Base-by-base conservation (phyloP, 352 stramenopile species). In the Pythium phragmitis region DNA sequence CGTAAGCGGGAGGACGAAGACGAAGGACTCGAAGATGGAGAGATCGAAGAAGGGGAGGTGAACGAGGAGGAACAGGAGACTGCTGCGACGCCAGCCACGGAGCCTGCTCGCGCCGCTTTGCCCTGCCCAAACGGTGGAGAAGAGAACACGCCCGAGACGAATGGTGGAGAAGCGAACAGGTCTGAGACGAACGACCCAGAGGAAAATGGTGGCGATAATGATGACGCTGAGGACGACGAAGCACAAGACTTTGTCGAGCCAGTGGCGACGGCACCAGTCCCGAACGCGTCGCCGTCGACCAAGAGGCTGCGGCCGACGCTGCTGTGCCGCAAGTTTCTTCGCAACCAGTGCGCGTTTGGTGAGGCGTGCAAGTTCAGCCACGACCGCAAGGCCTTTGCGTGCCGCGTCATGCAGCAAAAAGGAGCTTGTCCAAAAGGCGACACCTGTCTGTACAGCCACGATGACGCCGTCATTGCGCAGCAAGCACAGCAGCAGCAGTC, bases 301-400 rank as follows among this genome's bases (percentile, higher is more conserved):
- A 85, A 89, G 49, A 85, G 76, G 52, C 63, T 70, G 33, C 72
- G 72, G 42, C 85, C 76, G 47, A 74, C 63, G 51, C 60, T 77
- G 59, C 53, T 88, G 43, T 93, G 85, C 54, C 80, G 80, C 51
- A 90, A 88, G 64, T 90, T 90, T 48, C 33, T 83, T 16, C 82
- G 77, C 59, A 80, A 80, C 28, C 74, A 81, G 45, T 94, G 85
- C 57, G 72, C 75, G 2, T 86, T 87, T 16, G 73, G 82, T 30
- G 73, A 76, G 21, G 58, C 70, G n/a, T 94, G 85, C 58, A 76
- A 77, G 50, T 91, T 88, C 57, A 91, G 79, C 58, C 85, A 94
- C 66, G 76, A 90, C 55, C 73, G 70, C 19, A 78, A 79, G 47
- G 66, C 68, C 5, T 87, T 94, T 43, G 69, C 70, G 16, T 94